phyloP scores from a whole-genome alignment of 73 alveolate genomes.

The Tetrahymena malaccensis region DNA sequence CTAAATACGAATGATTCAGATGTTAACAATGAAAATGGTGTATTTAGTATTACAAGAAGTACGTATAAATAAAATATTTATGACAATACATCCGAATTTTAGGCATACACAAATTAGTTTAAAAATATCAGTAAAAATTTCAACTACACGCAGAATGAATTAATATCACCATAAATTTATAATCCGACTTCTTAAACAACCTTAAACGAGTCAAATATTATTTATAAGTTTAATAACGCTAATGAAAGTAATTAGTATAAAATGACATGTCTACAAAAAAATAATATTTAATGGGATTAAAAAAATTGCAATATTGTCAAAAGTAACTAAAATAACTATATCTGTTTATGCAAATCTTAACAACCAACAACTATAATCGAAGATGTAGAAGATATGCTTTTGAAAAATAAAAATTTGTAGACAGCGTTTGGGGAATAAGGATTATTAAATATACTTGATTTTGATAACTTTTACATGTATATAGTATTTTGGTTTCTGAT shows the following conservation, averaged over 20 bases:
- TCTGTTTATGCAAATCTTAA: not conserved
- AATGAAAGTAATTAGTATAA: not conserved
- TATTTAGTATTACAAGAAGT: not conserved
- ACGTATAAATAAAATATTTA: not conserved
- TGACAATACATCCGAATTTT: not conserved
- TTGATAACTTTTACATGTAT: too few relatives aligned
- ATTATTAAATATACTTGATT: too few relatives aligned
- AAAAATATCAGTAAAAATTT: too few relatives aligned
- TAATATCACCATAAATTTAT: not conserved
- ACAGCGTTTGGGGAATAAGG: too few relatives aligned
- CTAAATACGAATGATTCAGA: not conserved
- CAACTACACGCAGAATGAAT: not conserved
- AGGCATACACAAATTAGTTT: too few relatives aligned
- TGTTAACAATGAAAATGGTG: not conserved
- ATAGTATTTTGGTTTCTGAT: not conserved
- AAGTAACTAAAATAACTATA: not conserved
- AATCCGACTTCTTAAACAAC: not conserved
- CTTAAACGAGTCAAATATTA: not conserved
- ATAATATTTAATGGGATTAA: not conserved
- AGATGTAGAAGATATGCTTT: too few relatives aligned
- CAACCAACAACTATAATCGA: not conserved
- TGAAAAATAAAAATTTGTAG: too few relatives aligned
- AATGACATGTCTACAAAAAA: not conserved
- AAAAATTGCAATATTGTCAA: not conserved
- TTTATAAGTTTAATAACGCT: not conserved